phyloP scores from a whole-genome alignment of 2,329 filamentous ascomycete species.

The Chlorencoelia australis region DNA sequence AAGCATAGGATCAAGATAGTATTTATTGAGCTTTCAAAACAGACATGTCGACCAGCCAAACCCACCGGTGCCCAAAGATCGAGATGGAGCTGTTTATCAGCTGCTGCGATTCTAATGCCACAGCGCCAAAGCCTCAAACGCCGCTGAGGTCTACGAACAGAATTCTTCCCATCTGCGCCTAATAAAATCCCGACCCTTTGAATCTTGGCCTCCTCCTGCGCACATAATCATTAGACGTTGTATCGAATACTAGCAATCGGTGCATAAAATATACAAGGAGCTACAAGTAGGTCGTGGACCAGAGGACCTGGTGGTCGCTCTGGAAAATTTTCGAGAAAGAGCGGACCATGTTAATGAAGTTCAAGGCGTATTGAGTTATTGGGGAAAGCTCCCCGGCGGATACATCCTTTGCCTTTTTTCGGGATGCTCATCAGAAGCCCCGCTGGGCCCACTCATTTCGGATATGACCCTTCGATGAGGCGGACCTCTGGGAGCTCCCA shows the following conservation, averaged over 20 bases:
- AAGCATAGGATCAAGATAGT: too few relatives aligned
- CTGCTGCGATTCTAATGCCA: too few relatives aligned
- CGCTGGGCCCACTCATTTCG: slow-evolving; percentile 21
- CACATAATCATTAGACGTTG: neutral
- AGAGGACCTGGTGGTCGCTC: too few relatives aligned
- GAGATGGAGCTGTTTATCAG: too few relatives aligned
- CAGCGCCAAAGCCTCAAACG: slow-evolving; percentile 7
- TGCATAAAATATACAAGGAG: too few relatives aligned
- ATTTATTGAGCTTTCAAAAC: too few relatives aligned
- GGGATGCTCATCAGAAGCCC: slow-evolving; percentile 18
- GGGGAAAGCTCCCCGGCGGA: slow-evolving; percentile 16
- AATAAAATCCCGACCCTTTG: slow-evolving; percentile 5
- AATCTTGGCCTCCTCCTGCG: neutral
- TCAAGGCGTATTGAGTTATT: too few relatives aligned
- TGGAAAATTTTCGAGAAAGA: too few relatives aligned
- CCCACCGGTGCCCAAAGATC: too few relatives aligned
- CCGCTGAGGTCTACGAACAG: slow-evolving; percentile 9
- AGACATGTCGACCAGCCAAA: too few relatives aligned
- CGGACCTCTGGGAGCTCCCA: slow-evolving; percentile 15
- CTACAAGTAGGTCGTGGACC: too few relatives aligned
- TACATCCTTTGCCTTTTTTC: slow-evolving; percentile 27
- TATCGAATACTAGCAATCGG: neutral
- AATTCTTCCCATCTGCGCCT: slow-evolving; percentile 10
- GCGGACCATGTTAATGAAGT: too few relatives aligned
- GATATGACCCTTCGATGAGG: slow-evolving; percentile 23